Conservation (phyloP, 768 basidiomycete genomes). For the Boletus rubescentipes region DNA sequence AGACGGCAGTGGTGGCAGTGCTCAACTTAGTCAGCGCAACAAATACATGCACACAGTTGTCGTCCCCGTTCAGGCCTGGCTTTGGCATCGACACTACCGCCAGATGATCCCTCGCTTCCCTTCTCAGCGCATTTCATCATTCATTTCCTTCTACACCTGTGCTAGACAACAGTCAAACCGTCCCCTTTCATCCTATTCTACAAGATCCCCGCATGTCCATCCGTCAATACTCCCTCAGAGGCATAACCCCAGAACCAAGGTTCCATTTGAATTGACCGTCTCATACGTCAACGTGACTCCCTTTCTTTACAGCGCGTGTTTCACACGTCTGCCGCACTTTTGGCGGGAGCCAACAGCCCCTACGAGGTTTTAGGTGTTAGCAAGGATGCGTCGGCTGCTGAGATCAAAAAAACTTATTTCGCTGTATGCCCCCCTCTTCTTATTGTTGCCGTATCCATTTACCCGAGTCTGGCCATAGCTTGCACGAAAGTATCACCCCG, state of each 20-base stretch:
- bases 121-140: slow-evolving; percentile 47
- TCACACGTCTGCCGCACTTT: slow-evolving; percentile 60
- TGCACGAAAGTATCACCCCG: slow-evolving; percentile 97
- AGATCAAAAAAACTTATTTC: slow-evolving; percentile 98
- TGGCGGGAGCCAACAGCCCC: slow-evolving; percentile 71
- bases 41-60: slow-evolving; percentile 19
- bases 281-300: slow-evolving; percentile 20
- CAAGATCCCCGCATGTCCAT: slow-evolving; percentile 36
- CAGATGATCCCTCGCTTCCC: slow-evolving; percentile 54
- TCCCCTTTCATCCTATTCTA: slow-evolving; percentile 40
- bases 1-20: slow-evolving; percentile 2
- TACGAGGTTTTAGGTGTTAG: slow-evolving; percentile 89
- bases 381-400: slow-evolving; percentile 75
- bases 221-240: slow-evolving; percentile 14
- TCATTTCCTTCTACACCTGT: slow-evolving; percentile 59
- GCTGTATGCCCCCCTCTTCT: slow-evolving; percentile 53
- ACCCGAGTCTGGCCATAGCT: slow-evolving; percentile 54
- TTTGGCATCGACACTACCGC: slow-evolving; percentile 2
- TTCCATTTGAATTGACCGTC: slow-evolving; percentile 25
- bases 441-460: slow-evolving; percentile 12
- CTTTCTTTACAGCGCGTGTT: slow-evolving; percentile 58
- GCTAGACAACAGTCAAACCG: slow-evolving; percentile 37
- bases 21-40: slow-evolving; percentile 19
- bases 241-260: slow-evolving; percentile 38
- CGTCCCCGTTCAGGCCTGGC: not conserved